These are phyloP conservation scores for Trichoderma oligosporum DNA, from an alignment of 2,329 filamentous ascomycete species.

Conservation along the genomic window DNA sequence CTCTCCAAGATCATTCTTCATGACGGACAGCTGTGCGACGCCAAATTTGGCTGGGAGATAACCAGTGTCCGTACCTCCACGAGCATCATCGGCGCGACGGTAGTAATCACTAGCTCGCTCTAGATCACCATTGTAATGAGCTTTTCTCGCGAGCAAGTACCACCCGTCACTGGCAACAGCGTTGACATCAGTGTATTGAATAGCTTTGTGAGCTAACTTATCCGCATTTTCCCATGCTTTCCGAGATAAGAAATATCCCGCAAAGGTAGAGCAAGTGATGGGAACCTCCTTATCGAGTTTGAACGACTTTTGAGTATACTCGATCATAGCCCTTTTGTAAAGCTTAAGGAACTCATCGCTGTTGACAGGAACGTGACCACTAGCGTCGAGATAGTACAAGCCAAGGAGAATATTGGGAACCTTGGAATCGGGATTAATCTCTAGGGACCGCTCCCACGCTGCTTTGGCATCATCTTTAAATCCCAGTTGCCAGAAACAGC, in stretches of 20 bases:
- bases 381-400: slow-evolving; percentile 83
- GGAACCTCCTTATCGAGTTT: slow-evolving; percentile 90
- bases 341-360: slow-evolving; percentile 79
- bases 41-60: slow-evolving; percentile 95
- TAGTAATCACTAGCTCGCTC: slow-evolving; percentile 82
- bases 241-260: slow-evolving; percentile 80
- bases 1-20: slow-evolving; percentile 80
- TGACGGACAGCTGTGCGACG: slow-evolving; percentile 79
- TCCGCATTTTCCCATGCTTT: slow-evolving; percentile 81
- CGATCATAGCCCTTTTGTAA: slow-evolving; percentile 91
- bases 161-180: slow-evolving; percentile 95
- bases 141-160: slow-evolving; percentile 89
- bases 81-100: slow-evolving; percentile 81
- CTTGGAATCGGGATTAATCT: slow-evolving; percentile 79
- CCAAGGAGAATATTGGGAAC: slow-evolving; percentile 86
- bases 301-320: slow-evolving; percentile 90
- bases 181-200: slow-evolving; percentile 93
- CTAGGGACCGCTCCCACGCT: slow-evolving; percentile 84
- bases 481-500: slow-evolving; percentile 94
- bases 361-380: slow-evolving; percentile 75
- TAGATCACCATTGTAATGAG: slow-evolving; percentile 75
- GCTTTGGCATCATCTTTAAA: slow-evolving; percentile 88
- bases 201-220: slow-evolving; percentile 82
- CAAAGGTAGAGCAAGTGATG: slow-evolving; percentile 85
- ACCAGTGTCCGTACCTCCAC: slow-evolving; percentile 85